Evolutionary conservation across 2,329 filamentous ascomycete species (phyloP).

Genomic region (Hansfordia pulvinata): DNA sequence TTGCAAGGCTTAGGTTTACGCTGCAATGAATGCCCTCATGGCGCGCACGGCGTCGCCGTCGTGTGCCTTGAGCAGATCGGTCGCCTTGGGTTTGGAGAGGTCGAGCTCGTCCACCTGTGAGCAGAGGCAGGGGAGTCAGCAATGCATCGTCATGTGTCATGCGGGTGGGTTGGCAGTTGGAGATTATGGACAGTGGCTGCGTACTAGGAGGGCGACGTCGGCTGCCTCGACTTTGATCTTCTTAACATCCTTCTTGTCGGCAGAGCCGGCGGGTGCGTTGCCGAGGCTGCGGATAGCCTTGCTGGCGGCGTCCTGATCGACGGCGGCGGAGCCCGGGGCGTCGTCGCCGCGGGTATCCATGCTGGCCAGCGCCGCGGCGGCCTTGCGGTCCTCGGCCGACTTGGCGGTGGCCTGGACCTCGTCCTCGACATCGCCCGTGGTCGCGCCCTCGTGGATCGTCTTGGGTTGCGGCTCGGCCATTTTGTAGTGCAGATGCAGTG

Average conservation of each 20-base stretch:
- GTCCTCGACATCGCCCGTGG: conserved; percentile 43
- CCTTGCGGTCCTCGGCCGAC: conserved; percentile 65
- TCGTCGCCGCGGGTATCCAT: conserved; percentile 45
- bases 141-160: conserved; percentile 18
- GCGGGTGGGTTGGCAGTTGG: no score
- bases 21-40: conserved; percentile 40
- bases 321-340: conserved; percentile 35
- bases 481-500: no score
- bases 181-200: no score
- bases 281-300: conserved; percentile 57
- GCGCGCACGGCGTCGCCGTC: conserved; percentile 58
- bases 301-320: conserved; percentile 56
- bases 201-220: conserved; percentile 58
- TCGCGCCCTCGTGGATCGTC: conserved; percentile 44
- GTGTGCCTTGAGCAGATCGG: conserved; percentile 57
- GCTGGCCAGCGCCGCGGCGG: conserved; percentile 57
- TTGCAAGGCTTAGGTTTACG: no score
- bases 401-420: conserved; percentile 38
- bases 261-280: conserved; percentile 16
- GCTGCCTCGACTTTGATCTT: conserved; percentile 62
- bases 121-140: conserved; percentile 1
- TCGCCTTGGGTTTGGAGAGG: conserved; percentile 56
- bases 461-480: conserved; percentile 52
- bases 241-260: conserved; percentile 32
- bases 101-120: conserved; percentile 56